Conservation (phyloP, 2,329 filamentous ascomycete species). For the Talaromyces sp. region DNA sequence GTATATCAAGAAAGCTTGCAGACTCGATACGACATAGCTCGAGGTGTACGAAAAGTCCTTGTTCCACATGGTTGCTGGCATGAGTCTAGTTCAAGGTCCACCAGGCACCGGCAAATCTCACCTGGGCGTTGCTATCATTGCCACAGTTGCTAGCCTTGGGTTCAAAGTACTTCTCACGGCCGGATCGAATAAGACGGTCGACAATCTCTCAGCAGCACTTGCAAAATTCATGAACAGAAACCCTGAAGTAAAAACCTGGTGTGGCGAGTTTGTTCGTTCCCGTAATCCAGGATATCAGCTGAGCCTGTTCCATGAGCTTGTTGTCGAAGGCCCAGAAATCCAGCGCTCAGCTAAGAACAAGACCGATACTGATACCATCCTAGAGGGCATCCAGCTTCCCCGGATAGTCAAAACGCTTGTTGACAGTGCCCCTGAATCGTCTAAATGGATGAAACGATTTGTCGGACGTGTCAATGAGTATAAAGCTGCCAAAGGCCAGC, state of each 20-base stretch:
- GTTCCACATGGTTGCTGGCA: not conserved
- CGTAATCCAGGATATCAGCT: not conserved
- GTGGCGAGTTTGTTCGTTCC: not conserved
- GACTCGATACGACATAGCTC: not conserved
- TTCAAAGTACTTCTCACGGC: not conserved
- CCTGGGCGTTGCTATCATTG: not conserved
- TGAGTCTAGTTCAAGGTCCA: not conserved
- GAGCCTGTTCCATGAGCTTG: not conserved
- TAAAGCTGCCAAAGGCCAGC: not conserved
- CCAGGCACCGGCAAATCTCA: not conserved
- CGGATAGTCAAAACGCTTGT: not conserved
- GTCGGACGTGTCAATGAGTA: not conserved
- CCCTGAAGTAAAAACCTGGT: not conserved
- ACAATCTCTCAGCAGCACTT: not conserved
- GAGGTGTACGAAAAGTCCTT: not conserved
- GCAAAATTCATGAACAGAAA: not conserved
- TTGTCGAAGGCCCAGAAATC: not conserved
- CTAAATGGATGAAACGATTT: not conserved
- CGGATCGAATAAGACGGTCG: not conserved
- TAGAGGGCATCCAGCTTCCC: not conserved
- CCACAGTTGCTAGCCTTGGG: not conserved
- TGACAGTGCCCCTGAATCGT: not conserved
- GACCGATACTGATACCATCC: not conserved
- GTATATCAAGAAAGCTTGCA: not conserved
- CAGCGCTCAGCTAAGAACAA: not conserved